Evolutionary conservation across 164 flowering plant species (phyloP).

Genomic region (Cinnamomum micranthum): DNA sequence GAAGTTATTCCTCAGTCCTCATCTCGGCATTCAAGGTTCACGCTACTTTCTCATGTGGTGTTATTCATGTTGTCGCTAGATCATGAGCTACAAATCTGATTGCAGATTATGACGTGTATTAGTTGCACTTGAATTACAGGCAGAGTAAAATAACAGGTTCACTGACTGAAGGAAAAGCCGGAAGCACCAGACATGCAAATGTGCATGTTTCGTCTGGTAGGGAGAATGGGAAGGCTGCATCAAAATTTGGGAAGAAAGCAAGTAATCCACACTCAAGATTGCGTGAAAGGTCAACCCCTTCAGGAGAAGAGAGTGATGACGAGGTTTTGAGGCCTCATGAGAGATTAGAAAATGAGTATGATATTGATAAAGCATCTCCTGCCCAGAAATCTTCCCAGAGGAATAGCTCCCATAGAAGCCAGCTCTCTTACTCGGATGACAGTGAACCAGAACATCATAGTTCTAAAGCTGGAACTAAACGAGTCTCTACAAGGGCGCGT

Average conservation of each 20-base stretch:
- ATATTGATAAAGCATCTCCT: slow-evolving; percentile 10
- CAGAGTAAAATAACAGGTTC: no score
- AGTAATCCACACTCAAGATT: slow-evolving; percentile 22
- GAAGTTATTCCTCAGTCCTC: slow-evolving; percentile 8
- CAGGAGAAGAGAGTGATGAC: slow-evolving; percentile 27
- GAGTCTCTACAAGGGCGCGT: background rate
- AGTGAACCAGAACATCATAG: slow-evolving; percentile 18
- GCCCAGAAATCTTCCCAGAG: slow-evolving; percentile 8
- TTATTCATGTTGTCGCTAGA: background rate
- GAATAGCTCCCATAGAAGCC: slow-evolving; percentile 2
- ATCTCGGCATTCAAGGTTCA: background rate
- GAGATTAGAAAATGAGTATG: slow-evolving; percentile 13
- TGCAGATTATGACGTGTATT: background rate
- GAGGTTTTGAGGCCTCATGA: slow-evolving; percentile 16
- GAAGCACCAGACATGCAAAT: slow-evolving; percentile 14
- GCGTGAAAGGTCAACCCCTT: slow-evolving; percentile 17
- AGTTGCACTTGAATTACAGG: slow-evolving; percentile 1
- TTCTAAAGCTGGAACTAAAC: slow-evolving; percentile 16
- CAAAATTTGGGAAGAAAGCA: slow-evolving; percentile 19
- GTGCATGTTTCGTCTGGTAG: slow-evolving; percentile 14
- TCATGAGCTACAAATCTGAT: background rate
- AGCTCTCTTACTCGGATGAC: slow-evolving; percentile 2
- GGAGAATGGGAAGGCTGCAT: slow-evolving; percentile 5
- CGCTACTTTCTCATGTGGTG: background rate
- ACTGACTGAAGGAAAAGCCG: no score